Conservation (phyloP, 2,329 filamentous ascomycete species). For the Talaromyces amestolkiae region DNA sequence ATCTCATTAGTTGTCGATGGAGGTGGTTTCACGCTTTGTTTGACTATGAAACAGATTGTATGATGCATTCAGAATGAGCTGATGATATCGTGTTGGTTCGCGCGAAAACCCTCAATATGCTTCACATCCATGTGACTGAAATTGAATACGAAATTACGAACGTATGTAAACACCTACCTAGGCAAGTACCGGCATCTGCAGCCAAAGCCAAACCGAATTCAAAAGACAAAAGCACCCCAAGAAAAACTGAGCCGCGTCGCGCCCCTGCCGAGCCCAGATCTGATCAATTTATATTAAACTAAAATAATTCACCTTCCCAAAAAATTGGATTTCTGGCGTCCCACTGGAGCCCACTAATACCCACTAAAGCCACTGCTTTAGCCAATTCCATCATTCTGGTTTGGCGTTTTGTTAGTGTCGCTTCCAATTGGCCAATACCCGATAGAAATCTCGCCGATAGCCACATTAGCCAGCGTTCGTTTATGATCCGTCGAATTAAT, state of each 20-base stretch:
- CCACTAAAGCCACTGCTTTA: neutral
- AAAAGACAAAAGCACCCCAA: neutral
- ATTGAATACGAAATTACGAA: neutral
- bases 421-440: slow-evolving; percentile 4
- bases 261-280: slow-evolving; percentile 9
- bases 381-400: slow-evolving; percentile 16
- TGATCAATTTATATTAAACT: slow-evolving; percentile 4
- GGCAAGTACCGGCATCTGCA: neutral
- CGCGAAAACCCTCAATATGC: neutral
- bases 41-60: neutral
- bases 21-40: neutral
- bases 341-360: neutral
- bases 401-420: slow-evolving; percentile 15
- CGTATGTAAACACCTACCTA: neutral
- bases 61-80: neutral
- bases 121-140: neutral
- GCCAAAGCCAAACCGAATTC: neutral
- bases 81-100: neutral
- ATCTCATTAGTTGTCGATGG: neutral
- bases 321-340: neutral
- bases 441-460: neutral
- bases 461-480: neutral
- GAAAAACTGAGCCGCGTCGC: slow-evolving; percentile 1
- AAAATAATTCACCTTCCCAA: neutral
- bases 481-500: neutral